Evolutionary conservation across 2,329 filamentous ascomycete genomes (phyloP).

Genomic region (Coniochaeta ligniaria): DNA sequence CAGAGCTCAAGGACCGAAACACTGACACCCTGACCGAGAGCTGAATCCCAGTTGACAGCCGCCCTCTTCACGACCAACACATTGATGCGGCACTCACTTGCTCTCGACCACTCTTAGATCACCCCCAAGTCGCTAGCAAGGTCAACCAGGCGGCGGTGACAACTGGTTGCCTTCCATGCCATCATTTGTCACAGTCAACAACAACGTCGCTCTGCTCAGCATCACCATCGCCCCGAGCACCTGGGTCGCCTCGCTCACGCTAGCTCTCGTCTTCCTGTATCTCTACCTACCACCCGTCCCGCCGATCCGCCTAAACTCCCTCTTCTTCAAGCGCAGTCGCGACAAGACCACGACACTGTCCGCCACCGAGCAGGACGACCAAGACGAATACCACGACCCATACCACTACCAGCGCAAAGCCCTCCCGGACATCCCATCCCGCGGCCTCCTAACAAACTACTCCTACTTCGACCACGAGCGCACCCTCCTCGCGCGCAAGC

Average conservation of each 20-base stretch:
- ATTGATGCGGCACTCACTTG: not conserved
- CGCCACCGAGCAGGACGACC: not conserved
- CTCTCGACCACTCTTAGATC: not conserved
- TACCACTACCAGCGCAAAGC: not conserved
- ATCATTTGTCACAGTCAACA: constrained; percentile 53
- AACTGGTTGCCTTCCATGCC: constrained; percentile 32
- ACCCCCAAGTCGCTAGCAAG: not conserved
- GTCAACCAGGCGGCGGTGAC: not conserved
- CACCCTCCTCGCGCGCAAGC: too few relatives aligned
- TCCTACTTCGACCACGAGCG: constrained; percentile 1
- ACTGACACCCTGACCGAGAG: not conserved
- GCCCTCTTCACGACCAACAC: not conserved
- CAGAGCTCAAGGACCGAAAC: not conserved
- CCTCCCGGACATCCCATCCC: not conserved
- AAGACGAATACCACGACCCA: constrained; percentile 1
- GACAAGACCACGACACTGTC: constrained; percentile 5
- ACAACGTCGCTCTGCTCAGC: constrained; percentile 53
- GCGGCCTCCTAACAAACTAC: constrained; percentile 1
- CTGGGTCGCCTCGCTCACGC: constrained; percentile 43
- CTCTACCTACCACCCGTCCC: constrained; percentile 33
- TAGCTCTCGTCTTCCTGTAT: constrained; percentile 43
- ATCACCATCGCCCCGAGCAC: constrained; percentile 52
- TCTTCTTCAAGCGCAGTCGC: constrained; percentile 14
- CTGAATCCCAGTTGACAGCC: not conserved
- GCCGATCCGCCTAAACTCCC: constrained; percentile 10